These are phyloP conservation scores for Ambrosia artemisiifolia DNA, from an alignment of 129 eudicot genomes.

Conservation along the genomic window DNA sequence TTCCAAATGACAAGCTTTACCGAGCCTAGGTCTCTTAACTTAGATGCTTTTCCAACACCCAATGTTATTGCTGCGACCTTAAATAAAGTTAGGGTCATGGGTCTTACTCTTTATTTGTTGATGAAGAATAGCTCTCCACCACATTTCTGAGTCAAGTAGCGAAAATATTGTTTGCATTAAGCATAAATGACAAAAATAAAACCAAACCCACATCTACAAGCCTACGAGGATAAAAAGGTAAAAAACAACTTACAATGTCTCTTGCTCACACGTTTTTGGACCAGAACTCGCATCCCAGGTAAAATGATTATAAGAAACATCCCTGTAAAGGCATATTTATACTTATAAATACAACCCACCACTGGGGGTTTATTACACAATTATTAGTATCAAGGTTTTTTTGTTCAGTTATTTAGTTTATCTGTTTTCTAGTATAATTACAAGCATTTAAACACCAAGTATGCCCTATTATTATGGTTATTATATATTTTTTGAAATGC, in stretches of 20 bases:
- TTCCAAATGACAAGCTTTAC: not conserved
- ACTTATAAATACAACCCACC: constrained; percentile 2
- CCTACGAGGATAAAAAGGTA: not conserved
- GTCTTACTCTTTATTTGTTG: constrained; percentile 48
- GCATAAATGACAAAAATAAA: not conserved
- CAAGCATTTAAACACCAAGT: no score
- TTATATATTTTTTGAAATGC: no score
- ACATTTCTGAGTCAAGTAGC: constrained; percentile 47
- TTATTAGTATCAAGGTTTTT: no score
- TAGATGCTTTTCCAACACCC: not conserved
- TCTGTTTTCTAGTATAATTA: no score
- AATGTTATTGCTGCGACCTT: not conserved
- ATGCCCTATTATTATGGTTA: no score
- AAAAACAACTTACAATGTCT: constrained; percentile 50
- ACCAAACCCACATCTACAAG: not conserved
- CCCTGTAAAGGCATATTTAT: constrained; percentile 40
- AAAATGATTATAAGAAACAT: constrained; percentile 62
- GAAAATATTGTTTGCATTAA: constrained; percentile 15
- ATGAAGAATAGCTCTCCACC: constrained; percentile 62
- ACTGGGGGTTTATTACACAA: no score
- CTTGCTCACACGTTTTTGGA: constrained; percentile 46
- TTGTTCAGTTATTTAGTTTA: no score
- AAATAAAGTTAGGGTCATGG: constrained; percentile 7
- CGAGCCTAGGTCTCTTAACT: not conserved
- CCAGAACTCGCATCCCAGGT: constrained; percentile 34